These are phyloP conservation scores for Solanum acaule DNA, from an alignment of 257 asterid species.

Conservation along the genomic window DNA sequence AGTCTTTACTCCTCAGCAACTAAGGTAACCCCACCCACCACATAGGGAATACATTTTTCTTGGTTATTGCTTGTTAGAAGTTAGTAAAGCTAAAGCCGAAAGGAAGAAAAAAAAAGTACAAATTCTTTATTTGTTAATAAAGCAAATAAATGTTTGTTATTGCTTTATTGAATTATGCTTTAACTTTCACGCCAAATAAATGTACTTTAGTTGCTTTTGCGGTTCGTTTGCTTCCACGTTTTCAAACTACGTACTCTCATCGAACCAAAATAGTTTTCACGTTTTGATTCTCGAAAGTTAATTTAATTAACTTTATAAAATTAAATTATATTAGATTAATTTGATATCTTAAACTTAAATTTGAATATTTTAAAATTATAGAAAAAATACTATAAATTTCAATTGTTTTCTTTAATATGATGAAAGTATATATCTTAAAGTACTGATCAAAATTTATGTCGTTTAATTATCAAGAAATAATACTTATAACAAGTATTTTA, in stretches of 20 bases:
- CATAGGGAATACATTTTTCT: not conserved
- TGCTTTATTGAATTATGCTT: not conserved
- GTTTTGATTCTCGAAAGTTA: accelerated
- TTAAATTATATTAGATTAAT: too few relatives aligned
- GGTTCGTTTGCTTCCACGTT: not conserved
- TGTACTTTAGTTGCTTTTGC: not conserved
- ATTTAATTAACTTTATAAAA: too few relatives aligned
- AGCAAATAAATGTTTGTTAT: not conserved
- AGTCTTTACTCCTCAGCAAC: not conserved
- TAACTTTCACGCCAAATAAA: not conserved
- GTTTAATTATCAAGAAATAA: too few relatives aligned
- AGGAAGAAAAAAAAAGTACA: not conserved
- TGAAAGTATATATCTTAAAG: too few relatives aligned
- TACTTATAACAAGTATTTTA: too few relatives aligned
- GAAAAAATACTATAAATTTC: too few relatives aligned
- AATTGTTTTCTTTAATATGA: too few relatives aligned
- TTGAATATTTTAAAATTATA: too few relatives aligned
- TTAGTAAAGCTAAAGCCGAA: not conserved
- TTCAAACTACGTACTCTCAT: not conserved
- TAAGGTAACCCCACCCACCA: not conserved
- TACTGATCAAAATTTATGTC: too few relatives aligned
- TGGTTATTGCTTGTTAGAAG: not conserved
- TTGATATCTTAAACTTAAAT: too few relatives aligned
- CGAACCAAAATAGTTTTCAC: not conserved
- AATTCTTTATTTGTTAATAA: not conserved